Evolutionary conservation across 2,329 filamentous ascomycete genomes (phyloP).

Genomic region (Drechslerella stenobrocha): DNA sequence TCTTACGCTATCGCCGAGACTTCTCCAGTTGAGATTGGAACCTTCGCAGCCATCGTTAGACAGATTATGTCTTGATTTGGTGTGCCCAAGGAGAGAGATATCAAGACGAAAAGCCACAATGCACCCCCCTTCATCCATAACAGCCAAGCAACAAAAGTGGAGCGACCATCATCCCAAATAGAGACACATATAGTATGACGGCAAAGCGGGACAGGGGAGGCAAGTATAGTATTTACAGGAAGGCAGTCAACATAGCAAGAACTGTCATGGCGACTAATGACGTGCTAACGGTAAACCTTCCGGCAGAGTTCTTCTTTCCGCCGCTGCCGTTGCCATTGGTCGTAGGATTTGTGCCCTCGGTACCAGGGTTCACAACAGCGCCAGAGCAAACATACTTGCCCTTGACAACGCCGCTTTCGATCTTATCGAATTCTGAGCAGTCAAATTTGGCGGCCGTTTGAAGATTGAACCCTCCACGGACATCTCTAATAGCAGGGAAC

Average conservation of each 20-base stretch:
- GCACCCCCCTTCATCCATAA: constrained; percentile 30
- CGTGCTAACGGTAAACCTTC: constrained; percentile 40
- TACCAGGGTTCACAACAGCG: constrained; percentile 40
- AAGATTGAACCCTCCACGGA: constrained; percentile 72
- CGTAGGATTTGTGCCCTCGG: constrained; percentile 34
- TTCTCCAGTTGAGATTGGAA: constrained; percentile 8
- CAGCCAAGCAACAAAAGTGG: constrained; percentile 11
- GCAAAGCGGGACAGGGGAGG: constrained; percentile 36
- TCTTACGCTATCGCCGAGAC: constrained; percentile 13
- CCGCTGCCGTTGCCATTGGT: constrained; percentile 52
- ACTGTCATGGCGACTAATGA: constrained; percentile 52
- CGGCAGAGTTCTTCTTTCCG: constrained; percentile 56
- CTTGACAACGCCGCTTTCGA: constrained; percentile 55
- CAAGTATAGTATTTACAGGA: constrained; percentile 45
- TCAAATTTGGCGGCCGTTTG: constrained; percentile 67
- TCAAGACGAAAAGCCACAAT: constrained; percentile 17
- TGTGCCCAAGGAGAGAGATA: constrained; percentile 33
- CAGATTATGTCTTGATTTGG: constrained; percentile 41
- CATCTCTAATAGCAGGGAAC: constrained; percentile 68
- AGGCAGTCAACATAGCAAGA: constrained; percentile 57
- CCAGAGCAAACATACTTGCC: constrained; percentile 49
- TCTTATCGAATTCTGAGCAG: constrained; percentile 61
- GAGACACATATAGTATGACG: constrained; percentile 48
- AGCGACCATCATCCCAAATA: constrained; percentile 49
- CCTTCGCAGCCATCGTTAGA: constrained; percentile 24